Evolutionary conservation across 768 basidiomycete species (phyloP), one percentile per base, ranked within the genome.

Genomic region (Xerocomus brunneocitrinus): DNA sequence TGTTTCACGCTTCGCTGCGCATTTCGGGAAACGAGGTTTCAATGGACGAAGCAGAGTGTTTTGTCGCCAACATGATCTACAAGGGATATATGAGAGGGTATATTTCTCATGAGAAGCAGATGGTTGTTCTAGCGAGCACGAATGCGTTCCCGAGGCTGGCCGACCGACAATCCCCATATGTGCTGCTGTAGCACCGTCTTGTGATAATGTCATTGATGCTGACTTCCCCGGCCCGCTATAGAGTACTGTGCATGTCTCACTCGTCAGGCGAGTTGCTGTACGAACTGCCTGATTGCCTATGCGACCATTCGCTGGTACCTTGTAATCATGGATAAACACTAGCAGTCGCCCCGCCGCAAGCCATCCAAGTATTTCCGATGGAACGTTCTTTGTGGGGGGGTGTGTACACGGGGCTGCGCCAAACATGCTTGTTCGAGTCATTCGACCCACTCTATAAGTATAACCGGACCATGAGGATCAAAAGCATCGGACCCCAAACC

Each of bases 1-100:
- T 88, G 72, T 94, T 98, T 71, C 86, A 87, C 63, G 74, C 75
- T n/a, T 86, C 89, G 5, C 73, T 95, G 46, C 74, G 73, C 48
- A 71, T 91, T 52, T 85, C 88, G 4, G 89, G 87, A 3, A 78
- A 82, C 54, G 80, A 84, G 10, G 81, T 89, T 24, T 76, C 83
- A 8, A 65, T 76, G 55, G 93, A 89, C 59, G 94, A 95, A 68
- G 90, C 91, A 2, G 94, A 98, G 69, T 97, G 94, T 68, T 79
- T 94, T 48, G 83, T 97, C 8, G 93, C 94, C 28, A 95, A 95
- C 66, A 89, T 95, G 90, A 89, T 98, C 41, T 93, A 87, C 74
- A 91, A 87, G 73, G 90, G 89, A 19, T 91, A 85, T 68, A 86
- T 98, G 71, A 81, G 89, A 47, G 97, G 97, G 8, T 99, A 98